These are phyloP conservation scores for Fusarium nodosum DNA, from an alignment of 2,329 filamentous ascomycete species.

Conservation along the genomic window DNA sequence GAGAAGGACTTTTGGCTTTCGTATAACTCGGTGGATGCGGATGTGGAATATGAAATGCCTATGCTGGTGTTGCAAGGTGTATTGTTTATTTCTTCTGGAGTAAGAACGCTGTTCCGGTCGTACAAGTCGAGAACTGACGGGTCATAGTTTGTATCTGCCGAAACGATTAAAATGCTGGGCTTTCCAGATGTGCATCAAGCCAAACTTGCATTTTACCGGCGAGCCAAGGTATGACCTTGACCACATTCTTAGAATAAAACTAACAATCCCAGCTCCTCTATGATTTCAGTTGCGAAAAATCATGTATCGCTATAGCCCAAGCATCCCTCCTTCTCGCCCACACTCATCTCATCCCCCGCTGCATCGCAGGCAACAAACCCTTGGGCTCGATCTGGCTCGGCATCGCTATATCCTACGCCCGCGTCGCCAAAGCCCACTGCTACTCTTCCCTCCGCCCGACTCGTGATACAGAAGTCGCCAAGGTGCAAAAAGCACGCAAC, in stretches of 20 bases:
- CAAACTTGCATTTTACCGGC: constrained; percentile 45
- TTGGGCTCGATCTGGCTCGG: constrained; percentile 48
- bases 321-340: constrained; percentile 44
- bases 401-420: constrained; percentile 47
- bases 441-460: constrained; percentile 34
- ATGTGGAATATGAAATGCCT: constrained; percentile 31
- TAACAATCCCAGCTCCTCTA: constrained; percentile 39
- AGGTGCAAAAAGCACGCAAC: constrained; percentile 37
- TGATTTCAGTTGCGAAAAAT: constrained; percentile 47
- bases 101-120: background rate
- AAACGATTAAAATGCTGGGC: constrained; percentile 39
- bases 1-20: constrained; percentile 47
- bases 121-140: rapidly evolving
- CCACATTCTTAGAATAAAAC: rapidly evolving
- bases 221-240: constrained; percentile 35
- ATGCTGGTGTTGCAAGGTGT: constrained; percentile 45
- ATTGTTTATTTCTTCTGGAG: constrained; percentile 43
- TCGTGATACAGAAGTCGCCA: constrained; percentile 21
- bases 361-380: constrained; percentile 45
- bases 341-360: constrained; percentile 46
- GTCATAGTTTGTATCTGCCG: constrained; percentile 36
- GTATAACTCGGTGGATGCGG: constrained; percentile 35
- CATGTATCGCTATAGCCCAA: constrained; percentile 45
- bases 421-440: constrained; percentile 45
- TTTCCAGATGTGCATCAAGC: constrained; percentile 46